Evolutionary conservation across 768 basidiomycete genomes (phyloP).

Genomic region (Tricholoma terreum): DNA sequence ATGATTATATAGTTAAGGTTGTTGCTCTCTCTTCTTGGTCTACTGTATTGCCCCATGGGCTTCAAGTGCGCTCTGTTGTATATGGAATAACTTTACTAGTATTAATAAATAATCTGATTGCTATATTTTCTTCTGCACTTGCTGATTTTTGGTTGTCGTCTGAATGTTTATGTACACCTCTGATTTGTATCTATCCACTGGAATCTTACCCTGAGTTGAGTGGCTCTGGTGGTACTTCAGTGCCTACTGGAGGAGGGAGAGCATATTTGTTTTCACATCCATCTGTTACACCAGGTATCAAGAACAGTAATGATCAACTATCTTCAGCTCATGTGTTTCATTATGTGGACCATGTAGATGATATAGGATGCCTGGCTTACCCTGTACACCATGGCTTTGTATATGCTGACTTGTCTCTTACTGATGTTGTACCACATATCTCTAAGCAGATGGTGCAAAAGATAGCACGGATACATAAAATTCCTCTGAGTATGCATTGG

Average conservation of each 20-base stretch:
- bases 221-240: neutral
- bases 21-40: neutral
- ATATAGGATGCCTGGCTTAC: neutral
- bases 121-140: neutral
- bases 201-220: neutral
- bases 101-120: neutral
- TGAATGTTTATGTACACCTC: neutral
- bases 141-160: neutral
- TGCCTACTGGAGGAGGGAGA: neutral
- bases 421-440: neutral
- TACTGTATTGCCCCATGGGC: neutral
- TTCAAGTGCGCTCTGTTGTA: neutral
- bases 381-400: conserved; percentile 1
- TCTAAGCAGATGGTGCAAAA: neutral
- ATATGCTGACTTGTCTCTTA: neutral
- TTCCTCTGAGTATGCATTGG: neutral
- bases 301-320: neutral
- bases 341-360: conserved; percentile 1
- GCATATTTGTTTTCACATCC: neutral
- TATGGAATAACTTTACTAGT: neutral
- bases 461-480: neutral
- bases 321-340: neutral
- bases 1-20: neutral
- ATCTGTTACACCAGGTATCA: neutral
- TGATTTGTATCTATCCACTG: neutral